Evolutionary conservation across 1,139 yeast species (phyloP), one percentile per base, ranked within the genome.

Genomic region (Candida tropicalis): DNA sequence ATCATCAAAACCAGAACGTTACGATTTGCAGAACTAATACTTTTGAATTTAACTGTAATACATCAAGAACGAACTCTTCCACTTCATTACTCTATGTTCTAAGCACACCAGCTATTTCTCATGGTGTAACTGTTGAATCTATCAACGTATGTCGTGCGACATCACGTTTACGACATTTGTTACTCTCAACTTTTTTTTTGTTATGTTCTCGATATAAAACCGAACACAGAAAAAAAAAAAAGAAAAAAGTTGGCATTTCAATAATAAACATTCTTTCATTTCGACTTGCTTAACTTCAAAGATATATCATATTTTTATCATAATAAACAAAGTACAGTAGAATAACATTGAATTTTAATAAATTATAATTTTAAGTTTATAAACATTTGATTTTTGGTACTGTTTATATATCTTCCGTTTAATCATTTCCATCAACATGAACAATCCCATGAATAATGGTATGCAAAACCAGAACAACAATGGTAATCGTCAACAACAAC

Each of bases 381-480:
- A 11, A 31, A 18, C 18, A n/a, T 31, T 31, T 18, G 10, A 9
- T 27, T 27, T 27, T 31, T 31, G 24, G 24, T n/a, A 12, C 35
- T 18, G 35, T 10, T 17, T 31, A 11, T 31, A 11, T 22, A 16
- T 16, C 17, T 17, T 20, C 22, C 12, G 11, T 12, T 31, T 5
- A 16, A 18, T 12, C 6, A 31, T 9, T 4, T 31, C 35, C 35
- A 17, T 10, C 35, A 31, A 18, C 18, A 43, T 43, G 47, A 44
- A 44, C 36, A 40, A 36, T 25, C 27, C 40, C 17, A 38, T 35
- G 42, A 41, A 25, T 27, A 41, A 40, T 27, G 49, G 49, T 17
- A 34, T 35, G 37, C 36, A 29, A 33, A 32, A 34, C 25, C 29
- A 41, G 41, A 23, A 53, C 47, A 27, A 41, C 37, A 39, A 27